These are phyloP conservation scores for Hevea brasiliensis DNA, from an alignment of 345 rosid genomes.

Conservation along the genomic window DNA sequence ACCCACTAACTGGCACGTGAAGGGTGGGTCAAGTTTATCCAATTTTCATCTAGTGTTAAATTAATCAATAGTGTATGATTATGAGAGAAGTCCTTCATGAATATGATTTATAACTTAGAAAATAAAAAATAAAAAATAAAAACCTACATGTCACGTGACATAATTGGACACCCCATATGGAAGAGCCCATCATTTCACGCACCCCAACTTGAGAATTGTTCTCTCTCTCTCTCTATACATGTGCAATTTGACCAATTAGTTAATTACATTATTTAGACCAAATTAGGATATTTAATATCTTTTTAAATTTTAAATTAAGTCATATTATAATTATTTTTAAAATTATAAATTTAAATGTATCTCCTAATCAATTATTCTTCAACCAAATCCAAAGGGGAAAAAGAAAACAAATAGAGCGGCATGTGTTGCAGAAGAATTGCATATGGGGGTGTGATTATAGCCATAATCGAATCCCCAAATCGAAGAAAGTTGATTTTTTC, in stretches of 20 bases:
- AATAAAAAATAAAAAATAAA: background rate
- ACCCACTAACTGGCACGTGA: slow-evolving; percentile 15
- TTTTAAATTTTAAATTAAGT: too few species aligned
- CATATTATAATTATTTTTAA: too few species aligned
- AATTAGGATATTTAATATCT: too few species aligned
- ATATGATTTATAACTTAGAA: slow-evolving; percentile 7
- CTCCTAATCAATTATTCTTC: too few species aligned
- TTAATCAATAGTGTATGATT: background rate
- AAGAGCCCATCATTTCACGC: slow-evolving; percentile 32
- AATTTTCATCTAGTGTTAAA: background rate
- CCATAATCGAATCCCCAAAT: background rate
- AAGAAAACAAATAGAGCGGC: too few species aligned
- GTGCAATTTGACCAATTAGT: slow-evolving; percentile 12
- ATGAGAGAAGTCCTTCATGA: background rate
- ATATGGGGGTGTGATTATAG: slow-evolving; percentile 11
- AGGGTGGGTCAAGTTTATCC: slow-evolving; percentile 14
- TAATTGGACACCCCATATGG: slow-evolving; percentile 47
- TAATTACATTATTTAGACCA: background rate
- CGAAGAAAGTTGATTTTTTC: background rate
- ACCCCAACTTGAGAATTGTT: slow-evolving; percentile 1
- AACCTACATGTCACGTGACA: slow-evolving; percentile 46
- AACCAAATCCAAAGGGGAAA: too few species aligned
- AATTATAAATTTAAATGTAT: too few species aligned
- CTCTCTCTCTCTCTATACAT: background rate
- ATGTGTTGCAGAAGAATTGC: slow-evolving; percentile 7